phyloP scores from a whole-genome alignment of 2,329 filamentous ascomycete species.

The Aspergillus spinulosporus region DNA sequence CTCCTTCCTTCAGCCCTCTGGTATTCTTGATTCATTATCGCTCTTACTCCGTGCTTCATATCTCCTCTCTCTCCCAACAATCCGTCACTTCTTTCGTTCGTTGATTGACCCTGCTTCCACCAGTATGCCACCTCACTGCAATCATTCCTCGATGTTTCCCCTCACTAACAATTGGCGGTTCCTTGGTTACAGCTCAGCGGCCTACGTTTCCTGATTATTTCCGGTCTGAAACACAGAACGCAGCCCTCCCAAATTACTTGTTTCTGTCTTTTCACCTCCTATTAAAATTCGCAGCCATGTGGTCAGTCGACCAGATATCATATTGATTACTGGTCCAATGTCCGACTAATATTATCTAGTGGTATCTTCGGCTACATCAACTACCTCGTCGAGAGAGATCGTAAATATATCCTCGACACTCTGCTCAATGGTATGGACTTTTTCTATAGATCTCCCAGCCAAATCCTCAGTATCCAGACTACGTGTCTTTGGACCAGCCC shows the following conservation, averaged over 20 bases:
- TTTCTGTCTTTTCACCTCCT: neutral
- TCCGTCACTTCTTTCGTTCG: neutral
- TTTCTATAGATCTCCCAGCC: neutral
- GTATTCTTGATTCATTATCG: slow-evolving; percentile 15
- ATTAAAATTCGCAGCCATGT: slow-evolving; percentile 32
- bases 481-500: neutral
- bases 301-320: slow-evolving; percentile 28
- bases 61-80: slow-evolving; percentile 1
- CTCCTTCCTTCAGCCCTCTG: slow-evolving; percentile 23
- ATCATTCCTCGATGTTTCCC: neutral
- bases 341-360: slow-evolving; percentile 28
- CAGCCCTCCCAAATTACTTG: neutral
- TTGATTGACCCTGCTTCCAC: slow-evolving; percentile 6
- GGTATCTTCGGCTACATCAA: slow-evolving; percentile 87
- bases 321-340: neutral
- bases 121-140: neutral
- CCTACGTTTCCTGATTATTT: slow-evolving; percentile 2
- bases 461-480: neutral
- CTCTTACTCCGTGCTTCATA: neutral
- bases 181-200: neutral
- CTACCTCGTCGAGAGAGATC: slow-evolving; percentile 98
- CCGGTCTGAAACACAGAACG: neutral
- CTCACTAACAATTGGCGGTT: neutral
- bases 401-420: slow-evolving; percentile 92
- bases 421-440: slow-evolving; percentile 80